These are phyloP conservation scores for Hypoxylon sp. DNA, from an alignment of 2,329 filamentous ascomycete species.

Conservation along the genomic window DNA sequence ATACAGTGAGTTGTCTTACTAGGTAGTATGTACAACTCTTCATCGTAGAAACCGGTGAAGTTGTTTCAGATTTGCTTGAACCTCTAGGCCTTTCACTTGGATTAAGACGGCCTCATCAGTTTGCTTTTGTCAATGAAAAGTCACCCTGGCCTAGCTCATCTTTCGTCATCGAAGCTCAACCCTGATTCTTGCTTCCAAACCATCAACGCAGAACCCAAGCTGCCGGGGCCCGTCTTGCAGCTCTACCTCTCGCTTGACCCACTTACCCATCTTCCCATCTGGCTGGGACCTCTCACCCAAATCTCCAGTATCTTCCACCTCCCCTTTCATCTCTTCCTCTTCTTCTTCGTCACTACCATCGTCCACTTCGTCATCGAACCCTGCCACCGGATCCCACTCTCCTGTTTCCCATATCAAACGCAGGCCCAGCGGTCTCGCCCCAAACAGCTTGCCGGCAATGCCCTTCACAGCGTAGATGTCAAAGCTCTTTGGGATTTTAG, in stretches of 20 bases:
- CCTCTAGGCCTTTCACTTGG: not conserved
- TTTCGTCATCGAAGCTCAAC: slow-evolving; percentile 68
- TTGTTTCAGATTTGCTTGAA: slow-evolving; percentile 5
- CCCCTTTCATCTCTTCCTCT: slow-evolving; percentile 56
- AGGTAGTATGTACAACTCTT: not conserved
- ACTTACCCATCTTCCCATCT: slow-evolving; percentile 66
- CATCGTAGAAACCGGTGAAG: not conserved
- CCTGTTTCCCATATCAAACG: slow-evolving; percentile 89
- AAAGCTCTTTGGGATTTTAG: slow-evolving; percentile 79
- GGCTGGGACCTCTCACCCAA: slow-evolving; percentile 44
- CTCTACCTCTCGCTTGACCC: slow-evolving; percentile 84
- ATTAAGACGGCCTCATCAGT: slow-evolving; percentile 1
- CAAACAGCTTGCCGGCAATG: slow-evolving; percentile 80
- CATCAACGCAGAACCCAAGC: slow-evolving; percentile 87
- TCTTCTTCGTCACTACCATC: slow-evolving; percentile 68
- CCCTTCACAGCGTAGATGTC: slow-evolving; percentile 88
- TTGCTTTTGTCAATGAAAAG: slow-evolving; percentile 15
- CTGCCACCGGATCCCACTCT: slow-evolving; percentile 85
- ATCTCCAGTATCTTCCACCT: slow-evolving; percentile 29
- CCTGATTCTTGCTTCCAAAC: slow-evolving; percentile 76
- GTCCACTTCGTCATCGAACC: slow-evolving; percentile 71
- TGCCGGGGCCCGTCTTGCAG: slow-evolving; percentile 84
- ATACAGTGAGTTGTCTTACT: slow-evolving; percentile 13
- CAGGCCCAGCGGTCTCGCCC: slow-evolving; percentile 73
- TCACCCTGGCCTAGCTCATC: not conserved